Evolutionary conservation across 768 basidiomycete species (phyloP).

Genomic region (Lentinula lateritia): DNA sequence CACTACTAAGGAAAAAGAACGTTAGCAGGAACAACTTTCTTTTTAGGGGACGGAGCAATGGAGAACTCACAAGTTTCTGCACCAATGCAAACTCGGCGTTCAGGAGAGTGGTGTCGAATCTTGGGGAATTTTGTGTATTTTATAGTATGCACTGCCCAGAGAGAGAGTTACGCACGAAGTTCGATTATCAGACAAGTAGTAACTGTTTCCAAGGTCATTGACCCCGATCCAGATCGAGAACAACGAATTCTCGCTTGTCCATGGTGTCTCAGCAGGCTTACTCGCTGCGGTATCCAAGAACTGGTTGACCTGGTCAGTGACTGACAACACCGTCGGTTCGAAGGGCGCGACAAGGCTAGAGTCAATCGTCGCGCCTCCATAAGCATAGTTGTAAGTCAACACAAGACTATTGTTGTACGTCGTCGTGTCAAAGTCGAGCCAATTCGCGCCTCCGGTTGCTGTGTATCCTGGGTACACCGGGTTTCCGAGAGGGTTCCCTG

Average conservation of each 20-base stretch:
- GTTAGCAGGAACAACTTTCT: slow-evolving; percentile 10
- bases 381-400: slow-evolving; percentile 62
- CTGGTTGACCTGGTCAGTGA: slow-evolving; percentile 58
- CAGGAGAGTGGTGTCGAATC: slow-evolving; percentile 44
- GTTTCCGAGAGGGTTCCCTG: slow-evolving; percentile 48
- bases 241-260: slow-evolving; percentile 51
- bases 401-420: slow-evolving; percentile 48
- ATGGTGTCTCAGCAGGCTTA: slow-evolving; percentile 47
- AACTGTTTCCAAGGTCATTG: slow-evolving; percentile 62
- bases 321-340: slow-evolving; percentile 41
- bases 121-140: slow-evolving; percentile 12
- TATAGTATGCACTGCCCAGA: neutral
- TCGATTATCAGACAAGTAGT: slow-evolving; percentile 38
- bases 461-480: slow-evolving; percentile 50
- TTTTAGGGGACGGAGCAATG: neutral
- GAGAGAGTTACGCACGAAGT: slow-evolving; percentile 32
- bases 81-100: slow-evolving; percentile 46
- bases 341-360: slow-evolving; percentile 50
- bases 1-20: slow-evolving; percentile 23
- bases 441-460: slow-evolving; percentile 52
- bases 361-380: slow-evolving; percentile 63
- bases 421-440: slow-evolving; percentile 50
- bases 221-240: slow-evolving; percentile 73
- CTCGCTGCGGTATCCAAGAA: slow-evolving; percentile 42
- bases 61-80: slow-evolving; percentile 40